Base-by-base conservation (phyloP, 805 yeast genomes). In the Pichia nanzhaoensis region DNA sequence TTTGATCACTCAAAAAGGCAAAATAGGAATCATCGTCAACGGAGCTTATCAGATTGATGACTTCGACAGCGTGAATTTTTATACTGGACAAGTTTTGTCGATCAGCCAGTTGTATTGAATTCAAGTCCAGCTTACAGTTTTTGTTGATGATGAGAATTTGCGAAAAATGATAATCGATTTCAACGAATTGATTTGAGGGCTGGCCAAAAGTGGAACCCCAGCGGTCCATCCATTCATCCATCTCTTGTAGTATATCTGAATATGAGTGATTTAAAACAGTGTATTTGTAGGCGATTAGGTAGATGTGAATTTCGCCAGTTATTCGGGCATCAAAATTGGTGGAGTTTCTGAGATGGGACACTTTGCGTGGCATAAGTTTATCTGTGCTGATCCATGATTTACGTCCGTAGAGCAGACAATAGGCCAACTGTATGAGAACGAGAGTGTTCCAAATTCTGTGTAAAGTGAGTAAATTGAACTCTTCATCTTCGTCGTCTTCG, bases 301-400 rank as follows among this genome's bases (percentile, higher is more conserved):
- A 77, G 10, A 83, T 68, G 17, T 80, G 74, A 41, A 83, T 77
- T 60, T 85, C 95, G 34, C 88, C 81, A 7, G 84, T 81, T 78
- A 85, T 82, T 47, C 93, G 64, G n/a, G 85, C 87, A 57, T 85
- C 95, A 58, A 84, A 85, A 55, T 83, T 82, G 5, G 89, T 82
- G 2, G 89, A 77, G 67, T 4, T 80, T 68, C 33, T 77, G 61
- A 34, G 78, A 76, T 40, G 81, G 63, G 45, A 52, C 16, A 50
- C 51, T 34, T 49, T 51, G 14, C 51, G 49, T 3, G 63, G 61
- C 24, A 21, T 80, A 61, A 59, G 82, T 74, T 76, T 71, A 69
- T 54, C 89, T 60, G 9, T 6, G 1, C 59, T 47, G 44, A 46
- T 53, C 22, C 45, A 42, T 3, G 63, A 48, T 37, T 44, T 41